Percentiles rank a stretch among this genome's conserved stretches.
Conservation (phyloP, 164 flowering plant species). For the Hamamelis virginiana region DNA sequence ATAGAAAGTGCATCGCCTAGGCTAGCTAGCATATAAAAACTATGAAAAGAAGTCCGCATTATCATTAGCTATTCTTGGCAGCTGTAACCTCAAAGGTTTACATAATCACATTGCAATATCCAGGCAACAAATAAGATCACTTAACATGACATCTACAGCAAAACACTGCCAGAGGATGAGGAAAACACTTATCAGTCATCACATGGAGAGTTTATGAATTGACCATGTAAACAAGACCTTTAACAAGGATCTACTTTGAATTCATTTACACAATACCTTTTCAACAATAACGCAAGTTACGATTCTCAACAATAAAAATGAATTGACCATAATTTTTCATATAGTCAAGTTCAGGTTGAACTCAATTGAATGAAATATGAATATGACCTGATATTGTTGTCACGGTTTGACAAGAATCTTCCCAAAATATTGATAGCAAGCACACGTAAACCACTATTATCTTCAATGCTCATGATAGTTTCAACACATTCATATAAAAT, state of each 20-base stretch:
- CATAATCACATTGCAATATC: no score
- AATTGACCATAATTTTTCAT: slow-evolving; percentile 1
- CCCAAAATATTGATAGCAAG: slow-evolving; percentile 99
- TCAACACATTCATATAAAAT: slow-evolving; percentile 97
- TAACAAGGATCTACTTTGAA: neutral
- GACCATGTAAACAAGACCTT: neutral
- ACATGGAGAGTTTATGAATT: no score
- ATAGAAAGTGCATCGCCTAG: no score
- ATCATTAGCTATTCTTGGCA: no score
- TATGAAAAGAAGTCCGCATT: no score
- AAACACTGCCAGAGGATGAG: no score
- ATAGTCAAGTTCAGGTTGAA: neutral
- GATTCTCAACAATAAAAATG: neutral
- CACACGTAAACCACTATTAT: slow-evolving; percentile 93
- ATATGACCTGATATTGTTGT: slow-evolving; percentile 93
- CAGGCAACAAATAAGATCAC: no score
- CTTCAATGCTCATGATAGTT: slow-evolving; percentile 96
- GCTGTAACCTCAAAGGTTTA: no score
- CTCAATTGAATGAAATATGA: slow-evolving; percentile 1
- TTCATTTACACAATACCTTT: neutral
- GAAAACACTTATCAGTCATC: no score
- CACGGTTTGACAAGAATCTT: slow-evolving; percentile 96
- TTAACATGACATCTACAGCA: no score
- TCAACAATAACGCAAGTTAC: no score
- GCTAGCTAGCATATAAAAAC: no score